Conservation (phyloP, 305 asterid species). For the Withania somnifera region DNA sequence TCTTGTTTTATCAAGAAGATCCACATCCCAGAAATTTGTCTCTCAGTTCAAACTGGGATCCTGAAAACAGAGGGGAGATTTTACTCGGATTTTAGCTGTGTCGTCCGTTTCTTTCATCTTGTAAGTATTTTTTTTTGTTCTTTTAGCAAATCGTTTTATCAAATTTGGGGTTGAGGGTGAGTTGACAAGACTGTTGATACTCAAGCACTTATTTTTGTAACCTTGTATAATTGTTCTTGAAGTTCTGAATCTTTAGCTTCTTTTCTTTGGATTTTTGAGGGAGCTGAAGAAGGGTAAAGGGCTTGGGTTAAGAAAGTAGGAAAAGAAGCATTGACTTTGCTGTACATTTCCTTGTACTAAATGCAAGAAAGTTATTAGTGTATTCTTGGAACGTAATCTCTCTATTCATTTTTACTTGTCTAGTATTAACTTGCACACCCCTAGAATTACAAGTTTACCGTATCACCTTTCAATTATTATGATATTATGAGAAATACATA, state of each 20-base stretch:
- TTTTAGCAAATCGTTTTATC: not conserved
- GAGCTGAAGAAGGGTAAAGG: not conserved
- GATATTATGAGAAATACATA: too few relatives aligned
- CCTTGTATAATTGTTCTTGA: not conserved
- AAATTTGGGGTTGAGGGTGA: not conserved
- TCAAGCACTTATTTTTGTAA: not conserved
- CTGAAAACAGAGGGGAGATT: not conserved
- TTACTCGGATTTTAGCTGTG: not conserved
- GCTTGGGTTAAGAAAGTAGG: not conserved
- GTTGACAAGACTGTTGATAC: not conserved
- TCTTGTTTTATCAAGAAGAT: not conserved
- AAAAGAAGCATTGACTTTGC: not conserved
- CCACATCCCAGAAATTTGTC: not conserved
- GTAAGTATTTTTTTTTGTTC: not conserved
- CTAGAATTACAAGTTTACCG: too few relatives aligned
- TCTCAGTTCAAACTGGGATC: slow-evolving; percentile 8
- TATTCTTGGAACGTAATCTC: too few relatives aligned
- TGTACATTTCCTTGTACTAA: not conserved
- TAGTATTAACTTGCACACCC: too few relatives aligned
- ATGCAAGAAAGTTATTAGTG: not conserved
- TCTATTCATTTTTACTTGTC: too few relatives aligned
- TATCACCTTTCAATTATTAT: too few relatives aligned
- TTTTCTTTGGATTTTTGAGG: too few relatives aligned
- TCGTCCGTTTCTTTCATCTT: not conserved
- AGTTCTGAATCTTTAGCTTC: too few relatives aligned